Base-by-base conservation (phyloP, 2,329 filamentous ascomycete genomes). In the Trichothecium sympodiale region DNA sequence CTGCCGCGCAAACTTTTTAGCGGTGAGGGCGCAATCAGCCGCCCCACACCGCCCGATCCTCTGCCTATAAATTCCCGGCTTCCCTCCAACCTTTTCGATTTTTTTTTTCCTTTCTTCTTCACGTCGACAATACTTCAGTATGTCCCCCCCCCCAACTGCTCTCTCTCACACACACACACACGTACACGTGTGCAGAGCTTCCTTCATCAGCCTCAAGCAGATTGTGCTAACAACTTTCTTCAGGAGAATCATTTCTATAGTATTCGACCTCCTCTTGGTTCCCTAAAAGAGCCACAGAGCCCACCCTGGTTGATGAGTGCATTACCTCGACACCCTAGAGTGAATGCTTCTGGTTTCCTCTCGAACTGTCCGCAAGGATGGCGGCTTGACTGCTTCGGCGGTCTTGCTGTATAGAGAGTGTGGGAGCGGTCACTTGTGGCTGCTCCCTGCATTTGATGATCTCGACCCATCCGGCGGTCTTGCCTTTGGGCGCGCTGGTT, bases 201-300 rank as follows among this genome's bases (percentile, higher is more conserved):
- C 20, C 10, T 29, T 8, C 33, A 18, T 14, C 23, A 33, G 18
- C 29, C 4, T 17, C 10, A 34, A 27, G 17, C 33, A 13, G 20
- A 8, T 39, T 42, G 6, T 10, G 39, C 48, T 53, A 46, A 52
- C 45, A 39, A 42, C 37, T 39, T n/a, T 25, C 46, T 46, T 45
- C 57, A 68, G 58, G 64, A 86, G 83, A 88, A 89, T 89, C 84
- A 85, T 84, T 93, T 94, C 83, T 94, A 88, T 87, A 94, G 86
- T 88, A 80, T 73, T 84, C 78, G 78, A 87, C 82, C 74, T 71
- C 73, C 78, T 85, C 83, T 91, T 81, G 85, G 78, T 81, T 89
- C 76, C 77, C 77, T 74, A 87, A 74, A 82, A 71, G 72, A 94
- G 87, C 83, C 76, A 86, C 82, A 89, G 81, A 86, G 75, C 77